Conservation (phyloP, 192 early-diverging fungal genomes). For the Gigaspora rosea region DNA sequence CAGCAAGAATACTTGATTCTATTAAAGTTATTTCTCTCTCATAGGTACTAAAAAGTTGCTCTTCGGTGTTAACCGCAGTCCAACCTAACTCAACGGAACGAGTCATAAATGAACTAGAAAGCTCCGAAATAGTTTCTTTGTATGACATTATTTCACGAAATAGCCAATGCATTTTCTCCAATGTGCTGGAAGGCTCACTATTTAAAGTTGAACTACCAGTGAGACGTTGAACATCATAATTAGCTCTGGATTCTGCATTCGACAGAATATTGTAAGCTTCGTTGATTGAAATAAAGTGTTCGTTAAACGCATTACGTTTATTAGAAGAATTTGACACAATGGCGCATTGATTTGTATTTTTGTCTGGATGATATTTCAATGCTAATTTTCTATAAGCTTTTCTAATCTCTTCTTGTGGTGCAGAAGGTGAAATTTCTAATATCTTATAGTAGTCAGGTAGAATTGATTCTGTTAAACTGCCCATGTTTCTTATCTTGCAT, state of each 20-base stretch:
- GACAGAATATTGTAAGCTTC: conserved; percentile 19
- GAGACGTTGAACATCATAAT: conserved; percentile 3
- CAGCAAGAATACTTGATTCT: conserved; percentile 25
- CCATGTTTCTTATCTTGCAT: background rate
- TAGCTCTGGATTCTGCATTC: background rate
- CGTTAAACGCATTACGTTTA: background rate
- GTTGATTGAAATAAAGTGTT: conserved; percentile 24
- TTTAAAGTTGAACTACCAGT: background rate
- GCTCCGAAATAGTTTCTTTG: conserved; percentile 12
- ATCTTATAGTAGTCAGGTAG: conserved; percentile 72
- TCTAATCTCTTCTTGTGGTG: conserved; percentile 85
- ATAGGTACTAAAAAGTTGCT: background rate
- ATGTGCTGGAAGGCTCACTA: background rate
- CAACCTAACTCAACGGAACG: conserved; percentile 1
- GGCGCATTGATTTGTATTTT: conserved; percentile 34
- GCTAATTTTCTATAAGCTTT: conserved; percentile 99
- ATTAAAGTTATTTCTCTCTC: conserved; percentile 25
- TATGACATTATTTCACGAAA: conserved; percentile 26
- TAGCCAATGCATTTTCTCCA: background rate
- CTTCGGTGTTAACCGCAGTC: background rate
- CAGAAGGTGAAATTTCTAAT: conserved; percentile 76
- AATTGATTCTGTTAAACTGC: background rate
- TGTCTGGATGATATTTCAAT: conserved; percentile 87
- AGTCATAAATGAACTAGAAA: background rate
- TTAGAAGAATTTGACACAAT: background rate